Percentiles rank a stretch among this genome's conserved stretches.
These are phyloP conservation scores for Populus hybrid DNA, from an alignment of 441 rosid genomes.

Conservation along the genomic window DNA sequence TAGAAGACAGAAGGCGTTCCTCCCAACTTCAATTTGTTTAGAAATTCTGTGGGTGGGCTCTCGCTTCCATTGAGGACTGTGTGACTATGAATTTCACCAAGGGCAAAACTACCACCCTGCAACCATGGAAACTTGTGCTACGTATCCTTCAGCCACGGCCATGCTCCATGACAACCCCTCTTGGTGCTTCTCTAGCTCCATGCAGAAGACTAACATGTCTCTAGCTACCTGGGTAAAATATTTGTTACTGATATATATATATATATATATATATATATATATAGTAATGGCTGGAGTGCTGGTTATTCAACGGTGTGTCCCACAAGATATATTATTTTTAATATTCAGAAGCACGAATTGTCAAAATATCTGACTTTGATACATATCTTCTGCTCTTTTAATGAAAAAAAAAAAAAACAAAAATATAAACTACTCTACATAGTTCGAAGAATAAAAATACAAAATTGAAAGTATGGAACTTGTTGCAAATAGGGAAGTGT, in stretches of 20 bases:
- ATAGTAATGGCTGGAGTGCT: too few relatives aligned
- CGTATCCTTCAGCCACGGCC: background rate
- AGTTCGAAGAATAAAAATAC: too few relatives aligned
- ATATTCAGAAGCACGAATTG: too few relatives aligned
- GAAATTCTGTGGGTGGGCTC: background rate
- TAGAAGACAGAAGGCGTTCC: constrained; percentile 3
- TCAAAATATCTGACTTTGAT: too few relatives aligned
- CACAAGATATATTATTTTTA: too few relatives aligned
- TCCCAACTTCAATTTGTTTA: background rate
- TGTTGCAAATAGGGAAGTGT: too few relatives aligned
- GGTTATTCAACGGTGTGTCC: too few relatives aligned
- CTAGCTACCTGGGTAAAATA: background rate
- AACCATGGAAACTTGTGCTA: background rate
- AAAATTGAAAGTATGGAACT: too few relatives aligned
- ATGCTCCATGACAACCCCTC: background rate
- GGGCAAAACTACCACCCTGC: background rate
- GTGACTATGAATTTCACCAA: background rate
- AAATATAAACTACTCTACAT: too few relatives aligned
- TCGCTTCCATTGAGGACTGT: background rate
- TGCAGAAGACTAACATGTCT: background rate
- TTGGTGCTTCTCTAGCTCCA: background rate
- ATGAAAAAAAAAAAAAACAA: too few relatives aligned
- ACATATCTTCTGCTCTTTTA: too few relatives aligned
- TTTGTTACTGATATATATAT: background rate
- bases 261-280: too few relatives aligned